phyloP scores from a whole-genome alignment of 2,329 filamentous ascomycete species.

The Penicillium sp. region DNA sequence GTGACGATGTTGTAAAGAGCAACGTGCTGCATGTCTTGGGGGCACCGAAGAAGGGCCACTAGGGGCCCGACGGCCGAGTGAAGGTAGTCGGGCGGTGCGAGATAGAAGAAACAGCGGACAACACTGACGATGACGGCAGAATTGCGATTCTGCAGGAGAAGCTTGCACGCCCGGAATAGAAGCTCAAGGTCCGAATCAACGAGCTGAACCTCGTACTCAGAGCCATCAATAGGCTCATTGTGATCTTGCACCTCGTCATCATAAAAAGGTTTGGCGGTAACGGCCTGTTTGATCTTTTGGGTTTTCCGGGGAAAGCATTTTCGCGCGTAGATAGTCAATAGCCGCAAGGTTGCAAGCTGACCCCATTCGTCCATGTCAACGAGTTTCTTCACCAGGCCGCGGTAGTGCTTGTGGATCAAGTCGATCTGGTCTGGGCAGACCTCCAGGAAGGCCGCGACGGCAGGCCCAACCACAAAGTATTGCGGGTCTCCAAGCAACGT shows the following conservation, averaged over 20 bases:
- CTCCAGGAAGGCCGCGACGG: slow-evolving; percentile 81
- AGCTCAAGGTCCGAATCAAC: slow-evolving; percentile 78
- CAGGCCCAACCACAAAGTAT: slow-evolving; percentile 93
- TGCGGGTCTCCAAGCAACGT: slow-evolving; percentile 81
- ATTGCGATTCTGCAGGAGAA: slow-evolving; percentile 88
- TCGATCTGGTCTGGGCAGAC: slow-evolving; percentile 83
- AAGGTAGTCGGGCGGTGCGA: slow-evolving; percentile 74
- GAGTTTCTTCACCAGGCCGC: slow-evolving; percentile 75
- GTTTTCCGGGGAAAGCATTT: slow-evolving; percentile 75
- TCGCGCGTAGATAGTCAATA: slow-evolving; percentile 79
- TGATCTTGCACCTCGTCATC: slow-evolving; percentile 56
- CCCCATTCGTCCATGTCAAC: slow-evolving; percentile 99
- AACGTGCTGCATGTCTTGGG: slow-evolving; percentile 81
- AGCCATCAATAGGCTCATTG: slow-evolving; percentile 40
- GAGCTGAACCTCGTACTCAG: slow-evolving; percentile 51
- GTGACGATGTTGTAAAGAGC: slow-evolving; percentile 92
- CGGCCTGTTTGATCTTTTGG: slow-evolving; percentile 50
- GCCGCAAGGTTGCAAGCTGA: slow-evolving; percentile 72
- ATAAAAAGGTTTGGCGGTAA: slow-evolving; percentile 68
- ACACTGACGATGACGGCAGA: slow-evolving; percentile 88
- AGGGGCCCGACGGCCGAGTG: slow-evolving; percentile 73
- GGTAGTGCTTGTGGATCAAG: slow-evolving; percentile 85
- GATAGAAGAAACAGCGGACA: slow-evolving; percentile 73
- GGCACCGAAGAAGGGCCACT: slow-evolving; percentile 74
- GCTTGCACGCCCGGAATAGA: slow-evolving; percentile 70